Conservation (phyloP, 225 moss, liverwort and hornwort genomes). For the Takakia lepidozioides region DNA sequence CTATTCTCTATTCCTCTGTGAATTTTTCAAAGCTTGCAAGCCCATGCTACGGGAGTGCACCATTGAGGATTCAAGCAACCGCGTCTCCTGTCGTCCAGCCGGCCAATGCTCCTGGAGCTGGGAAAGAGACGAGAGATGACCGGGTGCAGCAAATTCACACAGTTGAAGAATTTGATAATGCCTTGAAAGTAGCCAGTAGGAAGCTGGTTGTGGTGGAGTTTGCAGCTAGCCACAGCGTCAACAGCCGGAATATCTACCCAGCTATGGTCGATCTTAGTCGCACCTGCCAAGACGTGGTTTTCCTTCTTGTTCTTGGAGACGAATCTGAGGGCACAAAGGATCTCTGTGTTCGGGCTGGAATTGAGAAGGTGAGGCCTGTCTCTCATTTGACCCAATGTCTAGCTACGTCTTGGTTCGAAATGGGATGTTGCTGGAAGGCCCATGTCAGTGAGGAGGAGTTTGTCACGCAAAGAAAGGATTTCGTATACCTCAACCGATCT, state of each 20-base stretch:
- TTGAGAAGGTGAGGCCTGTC: constrained; percentile 34
- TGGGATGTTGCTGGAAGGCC: too few species aligned
- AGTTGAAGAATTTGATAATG: constrained; percentile 64
- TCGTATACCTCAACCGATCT: background rate
- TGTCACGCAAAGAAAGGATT: too few species aligned
- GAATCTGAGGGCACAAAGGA: constrained; percentile 60
- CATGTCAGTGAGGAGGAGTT: too few species aligned
- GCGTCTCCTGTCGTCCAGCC: constrained; percentile 18
- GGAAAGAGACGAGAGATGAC: constrained; percentile 25
- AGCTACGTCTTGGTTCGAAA: too few species aligned
- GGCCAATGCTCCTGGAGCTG: background rate
- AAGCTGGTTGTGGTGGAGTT: constrained; percentile 98
- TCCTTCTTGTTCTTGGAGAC: constrained; percentile 85
- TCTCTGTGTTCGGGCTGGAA: constrained; percentile 59
- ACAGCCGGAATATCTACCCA: constrained; percentile 68
- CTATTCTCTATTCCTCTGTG: background rate
- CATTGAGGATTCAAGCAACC: constrained; percentile 11
- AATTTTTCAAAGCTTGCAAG: background rate
- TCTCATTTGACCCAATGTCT: background rate
- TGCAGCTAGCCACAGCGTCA: constrained; percentile 58
- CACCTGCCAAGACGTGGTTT: constrained; percentile 67
- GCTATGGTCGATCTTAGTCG: constrained; percentile 93
- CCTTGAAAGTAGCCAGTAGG: constrained; percentile 47
- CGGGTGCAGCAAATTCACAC: constrained; percentile 56
- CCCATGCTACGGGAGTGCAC: background rate